Percentiles rank a stretch among this genome's conserved stretches.
These are phyloP conservation scores for Toxoplasma gondii DNA, from an alignment of 169 alveolate species.

Conservation along the genomic window DNA sequence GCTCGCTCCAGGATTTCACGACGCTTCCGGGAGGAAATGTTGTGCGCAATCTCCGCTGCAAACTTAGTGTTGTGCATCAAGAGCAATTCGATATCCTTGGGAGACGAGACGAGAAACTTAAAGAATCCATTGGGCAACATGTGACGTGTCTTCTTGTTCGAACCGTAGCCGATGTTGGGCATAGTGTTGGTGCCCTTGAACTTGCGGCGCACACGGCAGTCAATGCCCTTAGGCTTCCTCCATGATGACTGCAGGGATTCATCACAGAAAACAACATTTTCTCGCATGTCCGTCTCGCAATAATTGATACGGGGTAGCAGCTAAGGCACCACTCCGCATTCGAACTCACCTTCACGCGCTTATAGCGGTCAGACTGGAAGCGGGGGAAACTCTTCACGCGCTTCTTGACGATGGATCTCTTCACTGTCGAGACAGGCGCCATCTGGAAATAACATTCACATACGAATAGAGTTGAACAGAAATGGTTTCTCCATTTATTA, in stretches of 20 bases:
- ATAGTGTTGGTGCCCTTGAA: conserved; percentile 93
- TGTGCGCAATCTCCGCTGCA: conserved; percentile 94
- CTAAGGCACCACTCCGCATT: background rate
- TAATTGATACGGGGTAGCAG: background rate
- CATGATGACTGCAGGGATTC: conserved; percentile 84
- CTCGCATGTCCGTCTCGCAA: background rate
- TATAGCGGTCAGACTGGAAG: conserved; percentile 94
- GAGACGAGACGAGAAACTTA: conserved; percentile 88
- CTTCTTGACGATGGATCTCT: conserved; percentile 91
- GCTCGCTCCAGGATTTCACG: conserved; percentile 94
- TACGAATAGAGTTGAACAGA: background rate
- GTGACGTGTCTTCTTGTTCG: conserved; percentile 93
- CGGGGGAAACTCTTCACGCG: conserved; percentile 94
- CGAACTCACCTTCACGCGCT: conserved; percentile 89
- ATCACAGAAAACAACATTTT: background rate
- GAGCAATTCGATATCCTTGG: conserved; percentile 91
- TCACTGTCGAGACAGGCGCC: conserved; percentile 69
- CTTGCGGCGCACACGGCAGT: conserved; percentile 95
- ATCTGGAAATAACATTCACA: conserved; percentile 47
- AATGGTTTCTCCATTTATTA: too few species aligned
- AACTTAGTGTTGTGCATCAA: conserved; percentile 95
- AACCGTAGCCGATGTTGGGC: conserved; percentile 98
- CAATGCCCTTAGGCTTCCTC: conserved; percentile 99
- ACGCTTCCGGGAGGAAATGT: conserved; percentile 92
- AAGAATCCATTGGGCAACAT: conserved; percentile 93